Evolutionary conservation across 257 asterid genomes (phyloP).

Genomic region (Petunia axillaris): DNA sequence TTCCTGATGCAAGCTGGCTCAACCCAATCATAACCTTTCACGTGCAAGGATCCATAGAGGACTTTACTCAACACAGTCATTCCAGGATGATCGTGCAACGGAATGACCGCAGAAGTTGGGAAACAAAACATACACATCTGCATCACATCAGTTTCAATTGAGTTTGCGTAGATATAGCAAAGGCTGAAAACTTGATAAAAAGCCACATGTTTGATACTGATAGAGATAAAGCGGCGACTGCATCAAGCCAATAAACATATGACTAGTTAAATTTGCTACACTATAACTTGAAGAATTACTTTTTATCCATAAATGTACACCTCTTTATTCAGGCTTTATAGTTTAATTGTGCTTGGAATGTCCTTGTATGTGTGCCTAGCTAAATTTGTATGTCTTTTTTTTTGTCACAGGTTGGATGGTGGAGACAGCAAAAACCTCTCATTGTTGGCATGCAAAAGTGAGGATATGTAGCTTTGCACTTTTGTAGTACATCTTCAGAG

Average conservation of each 20-base stretch:
- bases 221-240: not conserved
- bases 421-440: not conserved
- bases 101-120: conserved; percentile 94
- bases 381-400: not conserved
- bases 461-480: not conserved
- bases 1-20: conserved; percentile 73
- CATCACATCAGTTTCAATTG: conserved; percentile 39
- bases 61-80: conserved; percentile 97
- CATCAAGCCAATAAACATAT: not conserved
- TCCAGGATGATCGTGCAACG: conserved; percentile 95
- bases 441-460: not conserved
- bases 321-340: not conserved
- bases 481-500: not conserved
- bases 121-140: conserved; percentile 97
- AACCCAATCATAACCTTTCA: conserved; percentile 93
- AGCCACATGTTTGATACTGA: not conserved
- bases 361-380: not conserved
- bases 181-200: too few species aligned
- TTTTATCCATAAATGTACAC: not conserved
- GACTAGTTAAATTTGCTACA: not conserved
- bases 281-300: not conserved
- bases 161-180: too few species aligned
- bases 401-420: not conserved
- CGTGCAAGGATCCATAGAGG: conserved; percentile 92
- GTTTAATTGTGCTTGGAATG: not conserved